phyloP scores from a whole-genome alignment of 2,329 filamentous ascomycete species.

The Arachnopeziza araneosa region DNA sequence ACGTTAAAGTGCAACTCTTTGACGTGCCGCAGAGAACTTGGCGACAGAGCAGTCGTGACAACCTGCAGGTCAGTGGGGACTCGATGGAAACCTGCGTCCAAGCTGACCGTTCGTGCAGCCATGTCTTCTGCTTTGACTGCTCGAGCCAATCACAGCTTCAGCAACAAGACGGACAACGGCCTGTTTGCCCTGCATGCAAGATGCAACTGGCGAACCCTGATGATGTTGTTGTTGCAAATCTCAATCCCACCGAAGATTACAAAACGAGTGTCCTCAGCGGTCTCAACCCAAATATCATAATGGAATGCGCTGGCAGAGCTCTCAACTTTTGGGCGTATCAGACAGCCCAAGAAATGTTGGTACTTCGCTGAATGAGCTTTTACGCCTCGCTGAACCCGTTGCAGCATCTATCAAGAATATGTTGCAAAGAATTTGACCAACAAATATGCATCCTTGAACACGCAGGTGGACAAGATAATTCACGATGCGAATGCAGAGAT shows the following conservation, averaged over 20 bases:
- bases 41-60: constrained; percentile 72
- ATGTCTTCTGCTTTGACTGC: constrained; percentile 80
- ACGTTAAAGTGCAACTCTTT: constrained; percentile 73
- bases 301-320: constrained; percentile 78
- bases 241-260: constrained; percentile 82
- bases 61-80: constrained; percentile 61
- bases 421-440: constrained; percentile 66
- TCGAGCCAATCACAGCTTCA: constrained; percentile 52
- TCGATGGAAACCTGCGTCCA: neutral
- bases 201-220: constrained; percentile 63
- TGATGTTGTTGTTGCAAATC: constrained; percentile 64
- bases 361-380: constrained; percentile 4
- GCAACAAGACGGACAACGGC: constrained; percentile 45
- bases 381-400: constrained; percentile 13
- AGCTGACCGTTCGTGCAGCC: constrained; percentile 44
- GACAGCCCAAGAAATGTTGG: constrained; percentile 73
- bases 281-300: constrained; percentile 71
- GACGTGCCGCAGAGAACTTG: constrained; percentile 66
- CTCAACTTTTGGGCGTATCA: constrained; percentile 86
- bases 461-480: constrained; percentile 66
- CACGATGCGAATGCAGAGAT: constrained; percentile 73
- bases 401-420: constrained; percentile 64
- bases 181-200: constrained; percentile 70
- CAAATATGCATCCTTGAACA: constrained; percentile 60
- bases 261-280: constrained; percentile 83